Conservation (phyloP, 108 stramenopile species). For the Skeletonema costatum region DNA sequence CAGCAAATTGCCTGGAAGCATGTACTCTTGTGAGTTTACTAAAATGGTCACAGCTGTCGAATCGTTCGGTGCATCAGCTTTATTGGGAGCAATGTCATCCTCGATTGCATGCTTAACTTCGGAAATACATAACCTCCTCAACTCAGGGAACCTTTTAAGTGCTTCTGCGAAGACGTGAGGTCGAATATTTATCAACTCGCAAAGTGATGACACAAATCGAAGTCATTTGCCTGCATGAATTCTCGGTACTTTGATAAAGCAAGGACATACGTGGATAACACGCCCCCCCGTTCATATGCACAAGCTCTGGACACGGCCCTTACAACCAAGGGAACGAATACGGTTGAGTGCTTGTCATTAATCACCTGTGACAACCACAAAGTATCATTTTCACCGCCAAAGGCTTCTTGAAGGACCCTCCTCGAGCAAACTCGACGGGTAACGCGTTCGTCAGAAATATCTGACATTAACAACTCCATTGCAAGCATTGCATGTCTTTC, state of each 20-base stretch:
- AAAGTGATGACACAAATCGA: constrained; percentile 44
- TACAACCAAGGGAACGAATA: constrained; percentile 48
- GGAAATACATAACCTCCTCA: constrained; percentile 45
- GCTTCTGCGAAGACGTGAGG: constrained; percentile 66
- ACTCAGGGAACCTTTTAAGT: constrained; percentile 54
- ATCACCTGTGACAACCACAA: constrained; percentile 55
- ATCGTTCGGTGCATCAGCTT: not conserved
- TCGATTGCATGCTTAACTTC: constrained; percentile 53
- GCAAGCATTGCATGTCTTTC: constrained; percentile 55
- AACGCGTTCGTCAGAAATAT: constrained; percentile 62
- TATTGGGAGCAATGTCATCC: constrained; percentile 4
- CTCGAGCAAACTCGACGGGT: constrained; percentile 73
- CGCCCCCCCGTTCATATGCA: constrained; percentile 63
- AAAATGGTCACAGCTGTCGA: not conserved
- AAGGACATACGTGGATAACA: constrained; percentile 51
- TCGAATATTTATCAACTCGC: constrained; percentile 59
- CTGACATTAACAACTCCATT: constrained; percentile 63
- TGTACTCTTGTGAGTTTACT: not conserved
- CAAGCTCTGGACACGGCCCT: constrained; percentile 55
- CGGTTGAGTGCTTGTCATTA: constrained; percentile 36
- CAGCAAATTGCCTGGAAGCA: constrained; percentile 7
- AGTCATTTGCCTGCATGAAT: constrained; percentile 41
- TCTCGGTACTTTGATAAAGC: constrained; percentile 45
- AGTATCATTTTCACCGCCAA: constrained; percentile 31
- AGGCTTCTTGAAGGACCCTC: constrained; percentile 66